Percentiles rank a stretch among this genome's conserved stretches.
Evolutionary conservation across 352 stramenopile genomes (phyloP).

Genomic region (Phytophthora boehmeriae): DNA sequence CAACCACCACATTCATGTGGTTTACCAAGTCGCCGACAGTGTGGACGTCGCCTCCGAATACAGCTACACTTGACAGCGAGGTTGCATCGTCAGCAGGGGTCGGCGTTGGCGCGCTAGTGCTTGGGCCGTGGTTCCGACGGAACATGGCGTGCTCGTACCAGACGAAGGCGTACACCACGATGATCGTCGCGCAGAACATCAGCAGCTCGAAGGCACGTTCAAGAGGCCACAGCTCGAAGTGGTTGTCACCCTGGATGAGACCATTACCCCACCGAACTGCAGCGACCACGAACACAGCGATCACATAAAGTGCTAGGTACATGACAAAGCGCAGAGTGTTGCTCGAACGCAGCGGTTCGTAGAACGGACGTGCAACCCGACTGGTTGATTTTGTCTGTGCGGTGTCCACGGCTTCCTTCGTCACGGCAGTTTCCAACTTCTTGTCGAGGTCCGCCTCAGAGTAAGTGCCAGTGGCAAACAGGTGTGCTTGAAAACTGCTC

Average conservation of each 20-base stretch:
- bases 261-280: slow-evolving; percentile 54
- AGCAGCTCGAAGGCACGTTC: slow-evolving; percentile 55
- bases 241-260: slow-evolving; percentile 50
- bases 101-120: slow-evolving; percentile 17
- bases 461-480: slow-evolving; percentile 37
- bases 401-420: slow-evolving; percentile 18
- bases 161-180: slow-evolving; percentile 55
- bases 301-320: slow-evolving; percentile 43
- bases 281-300: slow-evolving; percentile 42
- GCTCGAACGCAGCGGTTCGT: slow-evolving; percentile 61
- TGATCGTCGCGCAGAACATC: slow-evolving; percentile 49
- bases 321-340: slow-evolving; percentile 39
- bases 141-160: slow-evolving; percentile 50
- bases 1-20: slow-evolving; percentile 36
- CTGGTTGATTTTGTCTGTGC: slow-evolving; percentile 18
- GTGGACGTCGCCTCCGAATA: slow-evolving; percentile 44
- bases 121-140: slow-evolving; percentile 8
- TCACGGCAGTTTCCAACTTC: slow-evolving; percentile 16
- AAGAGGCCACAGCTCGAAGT: slow-evolving; percentile 57
- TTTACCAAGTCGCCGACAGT: slow-evolving; percentile 43
- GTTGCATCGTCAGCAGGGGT: slow-evolving; percentile 14
- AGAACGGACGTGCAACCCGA: slow-evolving; percentile 40
- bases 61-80: slow-evolving; percentile 8
- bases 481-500: slow-evolving; percentile 39
- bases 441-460: slow-evolving; percentile 26